Percentiles rank a stretch among this genome's conserved stretches.
Conservation (phyloP, 2,329 filamentous ascomycete genomes). For the Colletotrichum graminicola region DNA sequence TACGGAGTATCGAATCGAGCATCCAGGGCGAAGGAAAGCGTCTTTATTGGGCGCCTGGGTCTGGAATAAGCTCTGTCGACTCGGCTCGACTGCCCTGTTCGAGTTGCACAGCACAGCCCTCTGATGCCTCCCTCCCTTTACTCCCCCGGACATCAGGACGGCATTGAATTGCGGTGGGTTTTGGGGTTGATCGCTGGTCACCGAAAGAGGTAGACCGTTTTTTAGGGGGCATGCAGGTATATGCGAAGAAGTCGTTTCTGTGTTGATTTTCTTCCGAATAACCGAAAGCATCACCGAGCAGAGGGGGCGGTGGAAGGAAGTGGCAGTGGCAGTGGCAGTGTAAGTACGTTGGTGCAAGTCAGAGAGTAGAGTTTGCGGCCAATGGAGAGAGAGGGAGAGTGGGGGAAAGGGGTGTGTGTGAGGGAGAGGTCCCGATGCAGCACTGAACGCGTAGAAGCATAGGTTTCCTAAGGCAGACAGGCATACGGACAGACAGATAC, state of each 20-base stretch:
- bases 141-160: not conserved
- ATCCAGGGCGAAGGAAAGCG: not conserved
- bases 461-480: not conserved
- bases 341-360: conserved; percentile 18
- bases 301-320: not conserved
- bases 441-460: not conserved
- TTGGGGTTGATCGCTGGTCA: conserved; percentile 14
- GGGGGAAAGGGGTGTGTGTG: not conserved
- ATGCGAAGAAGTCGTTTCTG: not conserved
- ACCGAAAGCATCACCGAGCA: not conserved
- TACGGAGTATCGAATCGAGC: not conserved
- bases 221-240: not conserved
- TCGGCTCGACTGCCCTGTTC: not conserved
- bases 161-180: conserved; percentile 9
- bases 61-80: not conserved
- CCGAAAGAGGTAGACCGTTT: conserved; percentile 10
- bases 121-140: not conserved
- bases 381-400: not conserved
- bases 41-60: not conserved
- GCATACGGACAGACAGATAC: too few species aligned
- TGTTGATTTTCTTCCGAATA: not conserved
- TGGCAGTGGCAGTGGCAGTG: conserved; percentile 10
- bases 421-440: not conserved
- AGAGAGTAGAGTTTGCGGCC: not conserved
- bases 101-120: not conserved